Conservation (phyloP, 2,329 filamentous ascomycete genomes). For the Fusarium verticillioides region DNA sequence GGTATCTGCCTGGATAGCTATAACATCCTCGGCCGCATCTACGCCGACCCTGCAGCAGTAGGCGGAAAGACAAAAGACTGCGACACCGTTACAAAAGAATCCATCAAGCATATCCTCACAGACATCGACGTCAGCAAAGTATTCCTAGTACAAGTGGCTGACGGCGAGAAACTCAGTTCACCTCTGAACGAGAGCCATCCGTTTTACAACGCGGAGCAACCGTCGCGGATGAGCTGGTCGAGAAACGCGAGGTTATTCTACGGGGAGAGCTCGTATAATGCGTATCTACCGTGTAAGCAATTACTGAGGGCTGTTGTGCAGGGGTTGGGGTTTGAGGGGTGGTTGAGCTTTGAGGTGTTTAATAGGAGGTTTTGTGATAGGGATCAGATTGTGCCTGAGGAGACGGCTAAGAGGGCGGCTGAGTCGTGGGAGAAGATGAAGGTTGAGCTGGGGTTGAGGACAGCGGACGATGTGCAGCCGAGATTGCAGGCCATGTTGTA, state of each 20-base stretch:
- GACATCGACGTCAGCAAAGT: conserved; percentile 71
- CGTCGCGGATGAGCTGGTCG: conserved; percentile 77
- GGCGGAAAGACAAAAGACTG: conserved; percentile 65
- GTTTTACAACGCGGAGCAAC: conserved; percentile 51
- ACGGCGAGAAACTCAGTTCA: conserved; percentile 70
- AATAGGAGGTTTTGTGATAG: conserved; percentile 47
- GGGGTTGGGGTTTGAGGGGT: conserved; percentile 73
- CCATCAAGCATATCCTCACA: conserved; percentile 64
- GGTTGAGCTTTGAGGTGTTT: conserved; percentile 79
- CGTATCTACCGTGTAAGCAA: conserved; percentile 73
- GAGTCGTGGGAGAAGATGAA: conserved; percentile 63
- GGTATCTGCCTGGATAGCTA: conserved; percentile 83
- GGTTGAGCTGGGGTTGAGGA: conserved; percentile 50
- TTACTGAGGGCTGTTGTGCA: conserved; percentile 71
- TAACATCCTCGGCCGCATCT: conserved; percentile 78
- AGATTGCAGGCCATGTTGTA: conserved; percentile 51
- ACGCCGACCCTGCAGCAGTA: conserved; percentile 70
- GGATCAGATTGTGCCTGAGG: conserved; percentile 60
- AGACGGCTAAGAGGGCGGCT: conserved; percentile 66
- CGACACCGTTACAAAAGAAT: conserved; percentile 64
- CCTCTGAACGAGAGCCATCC: conserved; percentile 66
- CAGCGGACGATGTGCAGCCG: conserved; percentile 38
- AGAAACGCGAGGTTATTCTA: conserved; percentile 73
- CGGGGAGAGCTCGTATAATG: conserved; percentile 68
- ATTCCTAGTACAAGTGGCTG: conserved; percentile 81